Conservation (phyloP, 768 basidiomycete genomes). For the Hortiboletus flavorubellus region DNA sequence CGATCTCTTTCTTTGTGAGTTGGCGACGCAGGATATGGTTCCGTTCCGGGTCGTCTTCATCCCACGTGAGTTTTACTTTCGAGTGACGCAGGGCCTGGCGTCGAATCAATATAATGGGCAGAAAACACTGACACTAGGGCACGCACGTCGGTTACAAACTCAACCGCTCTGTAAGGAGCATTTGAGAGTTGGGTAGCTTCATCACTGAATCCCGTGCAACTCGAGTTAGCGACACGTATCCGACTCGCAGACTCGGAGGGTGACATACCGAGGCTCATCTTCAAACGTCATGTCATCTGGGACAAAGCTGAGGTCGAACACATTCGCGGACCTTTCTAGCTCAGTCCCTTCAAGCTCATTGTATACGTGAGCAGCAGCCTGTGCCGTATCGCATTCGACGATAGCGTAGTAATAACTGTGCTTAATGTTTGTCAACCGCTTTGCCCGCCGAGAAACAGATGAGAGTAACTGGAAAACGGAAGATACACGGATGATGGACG, state of each 20-base stretch:
- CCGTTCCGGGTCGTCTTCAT: conserved; percentile 92
- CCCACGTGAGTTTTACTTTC: conserved; percentile 98
- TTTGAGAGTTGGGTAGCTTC: conserved; percentile 70
- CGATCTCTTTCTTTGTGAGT: conserved; percentile 81
- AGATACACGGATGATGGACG: conserved; percentile 22
- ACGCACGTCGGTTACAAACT: conserved; percentile 91
- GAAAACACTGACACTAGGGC: too few relatives aligned
- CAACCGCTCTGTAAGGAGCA: conserved; percentile 65
- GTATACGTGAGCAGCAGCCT: conserved; percentile 77
- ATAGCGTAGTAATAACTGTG: conserved; percentile 93
- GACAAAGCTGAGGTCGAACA: conserved; percentile 93
- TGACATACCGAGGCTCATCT: conserved; percentile 61
- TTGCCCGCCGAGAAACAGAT: background rate
- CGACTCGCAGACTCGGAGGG: background rate
- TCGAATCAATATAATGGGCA: background rate
- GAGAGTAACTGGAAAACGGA: background rate
- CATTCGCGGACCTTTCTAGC: conserved; percentile 93
- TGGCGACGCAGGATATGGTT: conserved; percentile 73
- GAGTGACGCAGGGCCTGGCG: conserved; percentile 91
- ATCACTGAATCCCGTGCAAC: conserved; percentile 50
- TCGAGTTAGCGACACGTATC: background rate
- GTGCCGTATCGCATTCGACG: conserved; percentile 77
- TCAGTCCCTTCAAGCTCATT: conserved; percentile 91
- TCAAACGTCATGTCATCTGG: conserved; percentile 88
- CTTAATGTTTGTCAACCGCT: conserved; percentile 9